Conservation (phyloP, 805 yeast genomes). For the Nakazawaea pomicola region DNA sequence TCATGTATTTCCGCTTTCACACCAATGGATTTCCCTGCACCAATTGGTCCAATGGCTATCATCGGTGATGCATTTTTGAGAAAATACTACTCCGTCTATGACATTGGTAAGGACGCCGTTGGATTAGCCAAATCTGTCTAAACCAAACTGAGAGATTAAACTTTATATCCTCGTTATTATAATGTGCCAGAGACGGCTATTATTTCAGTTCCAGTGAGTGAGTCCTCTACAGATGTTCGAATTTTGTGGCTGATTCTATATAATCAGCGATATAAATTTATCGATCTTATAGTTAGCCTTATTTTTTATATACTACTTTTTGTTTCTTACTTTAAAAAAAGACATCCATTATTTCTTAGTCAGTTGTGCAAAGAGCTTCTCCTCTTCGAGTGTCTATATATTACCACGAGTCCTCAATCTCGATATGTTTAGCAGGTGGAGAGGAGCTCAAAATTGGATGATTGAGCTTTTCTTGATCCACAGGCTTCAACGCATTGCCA, state of each 20-base stretch:
- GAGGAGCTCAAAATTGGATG: conserved; percentile 3
- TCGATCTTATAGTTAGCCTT: too few relatives aligned
- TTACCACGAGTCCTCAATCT: conserved; percentile 10
- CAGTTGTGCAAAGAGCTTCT: not conserved
- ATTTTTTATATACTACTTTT: too few relatives aligned
- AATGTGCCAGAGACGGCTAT: too few relatives aligned
- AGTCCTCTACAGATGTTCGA: not conserved
- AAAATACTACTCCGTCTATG: conserved; percentile 90
- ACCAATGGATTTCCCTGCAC: conserved; percentile 96
- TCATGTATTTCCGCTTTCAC: conserved; percentile 95
- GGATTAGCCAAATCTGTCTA: conserved; percentile 82
- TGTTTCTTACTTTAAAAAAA: too few relatives aligned
- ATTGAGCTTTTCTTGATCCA: conserved; percentile 3
- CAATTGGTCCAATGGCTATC: conserved; percentile 94
- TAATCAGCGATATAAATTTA: too few relatives aligned
- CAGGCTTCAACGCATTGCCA: conserved; percentile 6
- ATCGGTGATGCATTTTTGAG: conserved; percentile 97
- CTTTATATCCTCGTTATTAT: too few relatives aligned
- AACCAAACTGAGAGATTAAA: conserved; percentile 9
- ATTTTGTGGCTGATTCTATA: not conserved
- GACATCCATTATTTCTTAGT: not conserved
- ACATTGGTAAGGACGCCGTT: conserved; percentile 84
- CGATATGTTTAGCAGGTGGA: conserved; percentile 2
- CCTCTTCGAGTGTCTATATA: too few relatives aligned
- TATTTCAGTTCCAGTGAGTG: not conserved